phyloP scores from a whole-genome alignment of 2,329 filamentous ascomycete genomes.

The Trichoderma semiorbis region DNA sequence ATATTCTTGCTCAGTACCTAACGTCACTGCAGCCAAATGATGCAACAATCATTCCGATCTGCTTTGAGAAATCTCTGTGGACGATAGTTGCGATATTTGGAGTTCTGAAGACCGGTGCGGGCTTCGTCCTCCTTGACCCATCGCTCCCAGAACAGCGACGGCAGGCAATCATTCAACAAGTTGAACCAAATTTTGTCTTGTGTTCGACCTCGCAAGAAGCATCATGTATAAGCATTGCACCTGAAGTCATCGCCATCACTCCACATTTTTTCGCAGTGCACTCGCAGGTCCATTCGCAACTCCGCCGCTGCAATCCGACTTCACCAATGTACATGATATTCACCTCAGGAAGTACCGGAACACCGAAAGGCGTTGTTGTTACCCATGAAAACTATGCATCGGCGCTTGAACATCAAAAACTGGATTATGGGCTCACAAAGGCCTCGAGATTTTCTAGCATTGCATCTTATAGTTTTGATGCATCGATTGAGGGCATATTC shows the following conservation, averaged over 20 bases:
- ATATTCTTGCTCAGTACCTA: background rate
- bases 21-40: background rate
- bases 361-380: constrained; percentile 21
- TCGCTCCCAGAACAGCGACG: background rate
- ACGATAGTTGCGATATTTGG: background rate
- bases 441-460: constrained; percentile 23
- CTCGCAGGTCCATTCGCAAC: background rate
- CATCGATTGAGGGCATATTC: constrained; percentile 20
- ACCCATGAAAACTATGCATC: constrained; percentile 19
- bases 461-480: constrained; percentile 26
- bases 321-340: constrained; percentile 14
- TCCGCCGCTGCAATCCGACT: background rate
- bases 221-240: background rate
- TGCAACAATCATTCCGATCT: background rate
- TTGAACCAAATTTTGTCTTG: background rate
- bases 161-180: background rate
- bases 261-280: background rate
- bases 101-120: background rate
- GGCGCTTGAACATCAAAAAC: constrained; percentile 2
- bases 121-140: background rate
- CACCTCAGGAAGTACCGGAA: constrained; percentile 25
- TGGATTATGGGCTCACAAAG: background rate
- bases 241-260: background rate
- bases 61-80: background rate
- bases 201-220: background rate